These are phyloP conservation scores for Saccharomycopsis synnaedendra DNA, from an alignment of 805 yeast genomes.

Conservation along the genomic window DNA sequence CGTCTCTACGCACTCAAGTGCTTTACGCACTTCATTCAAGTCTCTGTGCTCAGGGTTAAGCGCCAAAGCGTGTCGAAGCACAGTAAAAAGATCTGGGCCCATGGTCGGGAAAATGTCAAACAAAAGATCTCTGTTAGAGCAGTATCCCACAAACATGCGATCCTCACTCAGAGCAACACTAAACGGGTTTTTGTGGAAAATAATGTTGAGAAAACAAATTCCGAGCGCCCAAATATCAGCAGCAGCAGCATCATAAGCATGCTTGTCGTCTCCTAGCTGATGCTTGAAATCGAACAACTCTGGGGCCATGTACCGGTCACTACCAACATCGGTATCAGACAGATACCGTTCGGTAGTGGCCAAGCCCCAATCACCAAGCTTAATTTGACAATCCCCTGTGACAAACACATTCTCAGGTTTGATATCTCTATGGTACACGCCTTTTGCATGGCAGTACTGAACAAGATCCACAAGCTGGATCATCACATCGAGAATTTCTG, in stretches of 20 bases:
- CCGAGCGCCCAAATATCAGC: slow-evolving; percentile 91
- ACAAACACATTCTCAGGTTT: slow-evolving; percentile 79
- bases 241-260: slow-evolving; percentile 55
- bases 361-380: slow-evolving; percentile 83
- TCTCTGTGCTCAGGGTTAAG: slow-evolving; percentile 83
- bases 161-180: slow-evolving; percentile 50
- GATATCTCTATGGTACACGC: slow-evolving; percentile 81
- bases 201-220: slow-evolving; percentile 63
- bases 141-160: slow-evolving; percentile 24
- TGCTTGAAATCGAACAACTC: slow-evolving; percentile 48
- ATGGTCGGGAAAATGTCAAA: slow-evolving; percentile 87
- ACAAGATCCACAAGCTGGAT: slow-evolving; percentile 78
- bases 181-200: slow-evolving; percentile 89
- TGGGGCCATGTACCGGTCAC: slow-evolving; percentile 86
- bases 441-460: slow-evolving; percentile 78
- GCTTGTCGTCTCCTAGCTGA: slow-evolving; percentile 17
- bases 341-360: slow-evolving; percentile 74
- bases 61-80: slow-evolving; percentile 63
- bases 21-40: slow-evolving; percentile 45
- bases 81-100: slow-evolving; percentile 81
- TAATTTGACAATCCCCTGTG: slow-evolving; percentile 59
- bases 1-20: slow-evolving; percentile 28
- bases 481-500: slow-evolving; percentile 82
- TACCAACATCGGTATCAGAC: slow-evolving; percentile 78
- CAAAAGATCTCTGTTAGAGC: slow-evolving; percentile 70